Conservation (phyloP, 768 basidiomycete genomes). For the Hericium coralloides region DNA sequence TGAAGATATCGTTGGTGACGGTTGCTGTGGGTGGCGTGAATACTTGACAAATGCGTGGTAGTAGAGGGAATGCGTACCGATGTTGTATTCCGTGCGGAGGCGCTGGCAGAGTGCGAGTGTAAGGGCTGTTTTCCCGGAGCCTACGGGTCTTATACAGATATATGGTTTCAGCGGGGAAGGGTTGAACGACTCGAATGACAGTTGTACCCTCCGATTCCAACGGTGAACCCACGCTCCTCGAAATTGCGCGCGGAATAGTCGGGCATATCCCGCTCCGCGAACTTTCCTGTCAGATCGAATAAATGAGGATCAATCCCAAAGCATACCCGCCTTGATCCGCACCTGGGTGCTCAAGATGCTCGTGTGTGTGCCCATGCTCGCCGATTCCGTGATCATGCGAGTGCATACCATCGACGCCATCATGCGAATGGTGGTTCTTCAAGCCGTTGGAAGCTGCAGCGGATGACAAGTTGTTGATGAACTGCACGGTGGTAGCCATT, state of each 20-base stretch:
- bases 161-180: neutral
- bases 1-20: conserved; percentile 99
- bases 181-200: neutral
- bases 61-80: conserved; percentile 46
- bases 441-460: conserved; percentile 19
- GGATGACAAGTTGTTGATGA: conserved; percentile 59
- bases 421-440: conserved; percentile 41
- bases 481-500: conserved; percentile 53
- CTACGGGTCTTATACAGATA: conserved; percentile 67
- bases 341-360: conserved; percentile 87
- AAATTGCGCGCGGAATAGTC: conserved; percentile 81
- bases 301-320: neutral
- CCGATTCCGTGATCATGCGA: conserved; percentile 45
- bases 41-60: neutral
- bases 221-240: conserved; percentile 87
- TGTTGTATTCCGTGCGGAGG: conserved; percentile 79
- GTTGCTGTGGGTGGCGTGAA: conserved; percentile 46
- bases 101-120: conserved; percentile 83
- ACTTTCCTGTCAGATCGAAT: conserved; percentile 55
- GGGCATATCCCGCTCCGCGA: conserved; percentile 85
- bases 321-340: conserved; percentile 8
- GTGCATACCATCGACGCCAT: conserved; percentile 26
- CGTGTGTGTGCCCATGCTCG: conserved; percentile 94
- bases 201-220: conserved; percentile 94
- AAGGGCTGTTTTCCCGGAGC: conserved; percentile 94